These are phyloP conservation scores for Phaeosphaeriaceae sp. DNA, from an alignment of 2,329 filamentous ascomycete species.

Conservation along the genomic window DNA sequence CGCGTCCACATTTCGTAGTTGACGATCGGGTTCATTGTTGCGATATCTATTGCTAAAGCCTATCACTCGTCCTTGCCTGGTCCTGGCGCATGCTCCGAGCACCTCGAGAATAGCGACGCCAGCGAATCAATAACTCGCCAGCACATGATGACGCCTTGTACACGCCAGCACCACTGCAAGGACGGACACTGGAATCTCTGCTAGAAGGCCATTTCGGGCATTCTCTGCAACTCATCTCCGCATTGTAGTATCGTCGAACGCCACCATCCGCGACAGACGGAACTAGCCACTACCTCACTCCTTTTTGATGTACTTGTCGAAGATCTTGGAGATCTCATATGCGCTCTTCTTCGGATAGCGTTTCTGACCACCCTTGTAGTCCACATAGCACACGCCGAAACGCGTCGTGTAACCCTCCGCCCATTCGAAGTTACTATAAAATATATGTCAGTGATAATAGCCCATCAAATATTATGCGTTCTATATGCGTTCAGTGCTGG, in stretches of 20 bases:
- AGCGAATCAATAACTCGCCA: slow-evolving; percentile 1
- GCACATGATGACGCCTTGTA: not conserved
- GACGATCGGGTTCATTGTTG: slow-evolving; percentile 20
- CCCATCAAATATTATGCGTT: slow-evolving; percentile 4
- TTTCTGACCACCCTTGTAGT: slow-evolving; percentile 82
- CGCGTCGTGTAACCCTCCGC: slow-evolving; percentile 89
- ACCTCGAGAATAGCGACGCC: slow-evolving; percentile 5
- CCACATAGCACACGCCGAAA: slow-evolving; percentile 84
- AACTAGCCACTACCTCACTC: slow-evolving; percentile 37
- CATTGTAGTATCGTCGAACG: slow-evolving; percentile 2
- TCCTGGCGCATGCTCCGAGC: slow-evolving; percentile 5
- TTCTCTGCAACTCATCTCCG: slow-evolving; percentile 19
- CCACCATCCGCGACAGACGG: slow-evolving; percentile 10
- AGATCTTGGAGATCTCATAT: slow-evolving; percentile 72
- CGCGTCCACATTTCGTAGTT: not conserved
- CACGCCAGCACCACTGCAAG: not conserved
- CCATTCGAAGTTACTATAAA: slow-evolving; percentile 80
- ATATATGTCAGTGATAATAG: slow-evolving; percentile 28
- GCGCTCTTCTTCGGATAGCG: slow-evolving; percentile 86
- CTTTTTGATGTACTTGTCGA: slow-evolving; percentile 74
- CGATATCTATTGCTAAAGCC: slow-evolving; percentile 10
- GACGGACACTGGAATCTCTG: slow-evolving; percentile 30
- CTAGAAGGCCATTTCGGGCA: slow-evolving; percentile 22
- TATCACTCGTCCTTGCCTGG: not conserved
- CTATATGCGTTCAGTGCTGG: slow-evolving; percentile 18